Percentiles rank a stretch among this genome's conserved stretches.
Evolutionary conservation across 768 basidiomycete genomes (phyloP).

Genomic region (Hypsizygus marmoreus): DNA sequence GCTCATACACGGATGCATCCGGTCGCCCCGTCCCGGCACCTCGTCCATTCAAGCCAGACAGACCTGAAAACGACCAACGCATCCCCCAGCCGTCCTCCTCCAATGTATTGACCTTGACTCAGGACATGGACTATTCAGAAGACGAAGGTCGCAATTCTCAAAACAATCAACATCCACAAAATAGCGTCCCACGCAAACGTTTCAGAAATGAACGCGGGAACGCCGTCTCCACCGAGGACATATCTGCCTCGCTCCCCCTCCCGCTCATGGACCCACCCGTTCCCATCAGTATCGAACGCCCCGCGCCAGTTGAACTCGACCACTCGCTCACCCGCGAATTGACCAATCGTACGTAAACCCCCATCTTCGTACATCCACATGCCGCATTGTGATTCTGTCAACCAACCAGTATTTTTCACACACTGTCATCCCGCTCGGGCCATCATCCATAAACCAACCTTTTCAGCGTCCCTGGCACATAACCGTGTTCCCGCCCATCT

Average conservation of each 20-base stretch:
- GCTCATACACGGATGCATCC: slow-evolving; percentile 78
- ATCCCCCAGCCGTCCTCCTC: slow-evolving; percentile 22
- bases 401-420: slow-evolving; percentile 70
- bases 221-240: slow-evolving; percentile 37
- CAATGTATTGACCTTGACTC: slow-evolving; percentile 27
- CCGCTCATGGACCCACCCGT: slow-evolving; percentile 41
- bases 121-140: slow-evolving; percentile 28
- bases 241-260: slow-evolving; percentile 26
- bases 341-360: slow-evolving; percentile 63
- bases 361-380: slow-evolving; percentile 12
- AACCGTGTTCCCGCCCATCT: slow-evolving; percentile 71
- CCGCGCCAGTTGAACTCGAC: slow-evolving; percentile 51
- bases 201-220: slow-evolving; percentile 46
- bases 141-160: slow-evolving; percentile 42
- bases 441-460: slow-evolving; percentile 79
- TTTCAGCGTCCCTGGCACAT: slow-evolving; percentile 64
- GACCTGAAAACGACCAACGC: slow-evolving; percentile 25
- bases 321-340: slow-evolving; percentile 69
- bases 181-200: slow-evolving; percentile 44
- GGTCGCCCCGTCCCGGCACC: slow-evolving; percentile 82
- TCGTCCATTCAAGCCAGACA: slow-evolving; percentile 48
- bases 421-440: slow-evolving; percentile 78
- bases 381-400: slow-evolving; percentile 14
- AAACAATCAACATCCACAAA: slow-evolving; percentile 7
- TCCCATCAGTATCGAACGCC: slow-evolving; percentile 41